Conservation (phyloP, 2,329 filamentous ascomycete genomes). For the Pseudogymnoascus sp. region DNA sequence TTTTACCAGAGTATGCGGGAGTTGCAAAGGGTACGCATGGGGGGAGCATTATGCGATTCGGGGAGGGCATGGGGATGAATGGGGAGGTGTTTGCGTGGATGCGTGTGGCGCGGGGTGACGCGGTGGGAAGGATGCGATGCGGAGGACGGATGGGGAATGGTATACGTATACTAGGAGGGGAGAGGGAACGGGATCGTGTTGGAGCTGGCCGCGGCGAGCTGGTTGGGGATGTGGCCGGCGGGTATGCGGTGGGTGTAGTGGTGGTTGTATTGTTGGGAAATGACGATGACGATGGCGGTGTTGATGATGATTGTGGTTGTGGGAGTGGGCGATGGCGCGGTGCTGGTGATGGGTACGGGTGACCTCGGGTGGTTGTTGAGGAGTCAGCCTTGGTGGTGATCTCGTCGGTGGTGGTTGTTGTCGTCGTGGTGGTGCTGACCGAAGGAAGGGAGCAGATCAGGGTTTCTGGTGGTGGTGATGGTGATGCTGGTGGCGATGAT, state of each 20-base stretch:
- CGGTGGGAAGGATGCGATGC: neutral
- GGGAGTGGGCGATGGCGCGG: neutral
- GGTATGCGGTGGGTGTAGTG: neutral
- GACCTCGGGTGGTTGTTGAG: neutral
- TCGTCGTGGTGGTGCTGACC: neutral
- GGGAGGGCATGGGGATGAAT: neutral
- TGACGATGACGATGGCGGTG: neutral
- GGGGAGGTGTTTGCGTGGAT: too few species aligned
- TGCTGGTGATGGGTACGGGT: neutral
- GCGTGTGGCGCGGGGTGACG: neutral
- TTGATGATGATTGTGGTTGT: neutral
- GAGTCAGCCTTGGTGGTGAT: neutral
- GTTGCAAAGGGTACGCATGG: neutral
- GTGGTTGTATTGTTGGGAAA: neutral
- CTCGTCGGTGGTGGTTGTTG: too few species aligned
- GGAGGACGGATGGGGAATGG: neutral
- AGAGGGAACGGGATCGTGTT: neutral
- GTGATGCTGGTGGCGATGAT: too few species aligned
- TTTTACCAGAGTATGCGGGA: neutral
- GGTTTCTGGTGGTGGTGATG: neutral
- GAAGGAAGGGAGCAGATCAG: neutral
- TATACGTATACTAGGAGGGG: too few species aligned
- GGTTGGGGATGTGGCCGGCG: neutral
- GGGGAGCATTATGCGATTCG: neutral
- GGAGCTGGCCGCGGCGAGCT: neutral